A percentile compares a stretch with the other conserved stretches of the same genome.
Evolutionary conservation across 331 rosid genomes (phyloP).

Genomic region (Ulmus americana): DNA sequence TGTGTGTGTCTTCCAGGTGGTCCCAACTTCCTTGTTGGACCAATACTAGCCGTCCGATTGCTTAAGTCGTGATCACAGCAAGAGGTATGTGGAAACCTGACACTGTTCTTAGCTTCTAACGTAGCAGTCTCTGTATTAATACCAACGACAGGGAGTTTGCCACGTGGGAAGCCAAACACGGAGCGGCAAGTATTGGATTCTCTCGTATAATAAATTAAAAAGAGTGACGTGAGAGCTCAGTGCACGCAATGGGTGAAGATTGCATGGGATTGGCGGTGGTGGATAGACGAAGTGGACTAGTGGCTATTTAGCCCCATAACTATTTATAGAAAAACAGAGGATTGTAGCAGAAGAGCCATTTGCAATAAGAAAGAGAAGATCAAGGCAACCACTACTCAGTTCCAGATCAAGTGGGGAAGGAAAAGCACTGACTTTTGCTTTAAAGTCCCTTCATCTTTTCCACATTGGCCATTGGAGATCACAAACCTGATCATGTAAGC

Average conservation of each 20-base stretch:
- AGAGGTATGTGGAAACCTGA: slow-evolving; percentile 19
- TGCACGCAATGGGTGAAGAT: slow-evolving; percentile 36
- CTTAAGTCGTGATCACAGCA: background rate
- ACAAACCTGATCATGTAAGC: slow-evolving; percentile 30
- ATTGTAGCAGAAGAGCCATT: slow-evolving; percentile 23
- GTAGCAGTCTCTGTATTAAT: background rate
- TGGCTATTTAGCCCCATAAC: slow-evolving; percentile 38
- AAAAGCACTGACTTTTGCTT: slow-evolving; percentile 12
- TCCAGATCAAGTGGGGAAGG: slow-evolving; percentile 22
- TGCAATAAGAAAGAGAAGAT: background rate
- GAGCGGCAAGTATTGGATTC: slow-evolving; percentile 17
- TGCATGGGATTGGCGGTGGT: slow-evolving; percentile 41
- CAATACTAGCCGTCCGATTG: slow-evolving; percentile 4
- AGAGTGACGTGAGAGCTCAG: slow-evolving; percentile 14
- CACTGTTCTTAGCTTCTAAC: background rate
- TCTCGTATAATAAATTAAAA: slow-evolving; percentile 2
- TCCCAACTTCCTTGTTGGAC: background rate
- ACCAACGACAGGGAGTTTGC: background rate
- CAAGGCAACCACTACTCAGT: slow-evolving; percentile 7
- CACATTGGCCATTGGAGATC: slow-evolving; percentile 33
- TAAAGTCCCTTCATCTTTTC: slow-evolving; percentile 27
- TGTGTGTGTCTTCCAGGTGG: background rate
- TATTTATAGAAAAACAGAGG: slow-evolving; percentile 29
- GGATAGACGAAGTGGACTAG: slow-evolving; percentile 16
- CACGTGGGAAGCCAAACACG: slow-evolving; percentile 15